Base-by-base conservation (phyloP, 2,329 filamentous ascomycete species). In the Neophaeococcomyces mojaviensis region DNA sequence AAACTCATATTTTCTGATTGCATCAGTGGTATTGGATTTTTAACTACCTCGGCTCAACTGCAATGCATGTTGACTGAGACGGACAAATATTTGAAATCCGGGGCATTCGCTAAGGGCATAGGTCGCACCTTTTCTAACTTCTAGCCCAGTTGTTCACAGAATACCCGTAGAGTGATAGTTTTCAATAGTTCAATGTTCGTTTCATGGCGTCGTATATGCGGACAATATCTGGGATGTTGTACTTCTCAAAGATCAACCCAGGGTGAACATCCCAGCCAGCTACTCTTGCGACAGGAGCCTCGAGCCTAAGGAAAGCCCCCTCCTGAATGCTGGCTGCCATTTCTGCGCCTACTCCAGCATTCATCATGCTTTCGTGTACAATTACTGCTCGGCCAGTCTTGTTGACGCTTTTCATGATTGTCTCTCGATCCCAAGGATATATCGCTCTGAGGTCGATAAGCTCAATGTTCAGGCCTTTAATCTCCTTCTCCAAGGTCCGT, bases 281-380 rank as follows among this genome's bases (percentile, higher is more conserved):
- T 4, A 96, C 82, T 40, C 89, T 77, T 54, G 82, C 78, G 6
- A 96, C 86, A 0, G 89, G 89, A 4, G 89, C 88, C 60, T 95
- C 88, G 22, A 96, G 68, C 3, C 82, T 75, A 52, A 92, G 63
- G 61, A 96, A 96, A 0, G 88, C 90, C 46, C 84, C 81, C 55
- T 92, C 87, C 63, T 95, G 88, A 42, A 96, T 86, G 1, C 85
- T 85, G 0, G 88, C 87, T 1, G 89, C 87, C 1, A 96, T 82
- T 61, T 95, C 88, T 4, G 89, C 88, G 2, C 89, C 89, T 13
- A 95, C 78, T 12, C 89, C 89, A 5, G 85, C 85, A 58, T 94
- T 95, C 53, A 89, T 76, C 84, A 92, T 94, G 47, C 87, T 82
- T 67, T 96, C 89, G 61, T 96, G 89, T 5, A 96, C 89, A 1